Evolutionary conservation across 192 early-diverging fungal species (phyloP).

Genomic region (Pilobolus umbonatus): DNA sequence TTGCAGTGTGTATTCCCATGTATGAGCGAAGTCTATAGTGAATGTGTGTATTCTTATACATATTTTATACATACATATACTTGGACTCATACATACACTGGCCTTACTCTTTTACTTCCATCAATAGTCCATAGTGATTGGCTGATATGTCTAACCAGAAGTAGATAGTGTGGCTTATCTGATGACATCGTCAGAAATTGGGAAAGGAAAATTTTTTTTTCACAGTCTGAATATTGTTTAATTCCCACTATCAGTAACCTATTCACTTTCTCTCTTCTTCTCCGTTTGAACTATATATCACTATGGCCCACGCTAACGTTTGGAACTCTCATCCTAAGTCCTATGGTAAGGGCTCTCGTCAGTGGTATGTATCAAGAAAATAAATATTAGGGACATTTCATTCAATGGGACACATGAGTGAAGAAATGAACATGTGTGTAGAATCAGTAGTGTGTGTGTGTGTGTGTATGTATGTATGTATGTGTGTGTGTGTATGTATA

Average conservation of each 20-base stretch:
- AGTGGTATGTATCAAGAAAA: constrained; percentile 62
- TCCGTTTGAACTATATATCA: constrained; percentile 8
- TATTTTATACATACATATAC: too few species aligned
- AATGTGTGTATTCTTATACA: too few species aligned
- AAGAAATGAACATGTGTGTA: neutral
- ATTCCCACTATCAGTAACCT: constrained; percentile 5
- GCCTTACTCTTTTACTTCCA: too few species aligned
- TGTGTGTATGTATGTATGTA: neutral
- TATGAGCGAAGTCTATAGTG: too few species aligned
- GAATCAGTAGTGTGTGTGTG: neutral
- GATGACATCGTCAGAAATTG: neutral
- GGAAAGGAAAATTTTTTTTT: neutral
- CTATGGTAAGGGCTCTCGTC: constrained; percentile 98
- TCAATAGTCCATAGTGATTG: too few species aligned
- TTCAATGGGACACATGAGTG: neutral
- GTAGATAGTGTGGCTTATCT: neutral
- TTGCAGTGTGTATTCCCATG: too few species aligned
- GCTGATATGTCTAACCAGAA: too few species aligned
- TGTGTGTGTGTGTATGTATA: neutral
- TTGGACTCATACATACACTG: too few species aligned
- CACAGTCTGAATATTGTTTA: neutral
- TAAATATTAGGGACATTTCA: neutral
- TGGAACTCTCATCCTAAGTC: constrained; percentile 97
- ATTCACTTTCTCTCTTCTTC: constrained; percentile 18
- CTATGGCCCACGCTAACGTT: constrained; percentile 93